Conservation (phyloP, 139 green algal species). For the Astrephomene gubernaculifera region DNA sequence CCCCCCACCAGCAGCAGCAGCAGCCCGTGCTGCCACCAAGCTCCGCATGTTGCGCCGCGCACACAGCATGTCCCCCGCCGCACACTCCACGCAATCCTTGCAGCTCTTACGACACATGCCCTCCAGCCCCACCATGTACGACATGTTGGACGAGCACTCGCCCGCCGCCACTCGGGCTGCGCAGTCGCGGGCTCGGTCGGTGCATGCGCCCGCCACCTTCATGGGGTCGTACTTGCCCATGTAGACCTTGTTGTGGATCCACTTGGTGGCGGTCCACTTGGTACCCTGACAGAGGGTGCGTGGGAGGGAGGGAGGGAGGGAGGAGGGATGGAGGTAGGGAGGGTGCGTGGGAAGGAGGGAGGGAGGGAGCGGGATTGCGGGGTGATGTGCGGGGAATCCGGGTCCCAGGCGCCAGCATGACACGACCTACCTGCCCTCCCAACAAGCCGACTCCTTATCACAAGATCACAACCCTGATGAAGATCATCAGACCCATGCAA, state of each 20-base stretch:
- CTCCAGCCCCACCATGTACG: slow-evolving; percentile 42
- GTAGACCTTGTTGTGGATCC: slow-evolving; percentile 62
- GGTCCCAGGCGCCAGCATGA: no score
- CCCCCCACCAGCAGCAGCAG: not conserved
- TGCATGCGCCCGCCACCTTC: not conserved
- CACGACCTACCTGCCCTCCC: no score
- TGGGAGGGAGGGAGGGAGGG: not conserved
- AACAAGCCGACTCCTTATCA: no score
- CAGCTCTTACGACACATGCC: slow-evolving; percentile 63
- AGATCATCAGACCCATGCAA: no score
- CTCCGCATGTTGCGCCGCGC: slow-evolving; percentile 59
- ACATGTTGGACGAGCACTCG: slow-evolving; percentile 1
- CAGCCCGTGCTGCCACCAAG: not conserved
- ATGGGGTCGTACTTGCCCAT: slow-evolving; percentile 49
- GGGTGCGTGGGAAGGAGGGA: no score
- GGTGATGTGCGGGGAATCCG: no score
- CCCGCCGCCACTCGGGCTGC: not conserved
- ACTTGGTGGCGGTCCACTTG: slow-evolving; percentile 82
- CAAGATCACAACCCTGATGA: no score
- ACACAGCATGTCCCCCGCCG: slow-evolving; percentile 61
- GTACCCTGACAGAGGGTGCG: slow-evolving; percentile 59
- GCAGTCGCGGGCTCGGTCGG: slow-evolving; percentile 10
- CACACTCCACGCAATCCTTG: slow-evolving; percentile 63
- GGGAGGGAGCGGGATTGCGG: no score
- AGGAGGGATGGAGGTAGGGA: no score